Percentiles rank a stretch among this genome's conserved stretches.
These are phyloP conservation scores for Xylaria sp. DNA, from an alignment of 2,329 filamentous ascomycete species.

Conservation along the genomic window DNA sequence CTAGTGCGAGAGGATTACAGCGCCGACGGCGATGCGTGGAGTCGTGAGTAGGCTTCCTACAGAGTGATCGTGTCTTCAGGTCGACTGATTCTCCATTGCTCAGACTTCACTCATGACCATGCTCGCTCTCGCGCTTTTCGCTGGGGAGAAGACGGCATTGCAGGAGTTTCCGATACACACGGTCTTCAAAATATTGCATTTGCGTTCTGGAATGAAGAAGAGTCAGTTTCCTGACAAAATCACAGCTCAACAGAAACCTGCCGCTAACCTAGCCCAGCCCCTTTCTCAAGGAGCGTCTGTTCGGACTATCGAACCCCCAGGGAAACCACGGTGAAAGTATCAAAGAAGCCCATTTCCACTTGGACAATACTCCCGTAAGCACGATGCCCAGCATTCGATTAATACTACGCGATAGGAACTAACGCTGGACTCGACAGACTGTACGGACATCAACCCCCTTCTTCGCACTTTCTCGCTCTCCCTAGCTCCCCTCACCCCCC, in stretches of 20 bases:
- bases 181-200: conserved; percentile 93
- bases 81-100: conserved; percentile 44
- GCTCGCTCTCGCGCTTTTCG: conserved; percentile 88
- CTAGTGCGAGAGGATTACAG: conserved; percentile 90
- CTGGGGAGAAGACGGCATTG: conserved; percentile 98
- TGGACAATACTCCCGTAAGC: conserved; percentile 87
- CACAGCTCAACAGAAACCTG: conserved; percentile 2
- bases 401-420: conserved; percentile 15
- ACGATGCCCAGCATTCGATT: conserved; percentile 18
- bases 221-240: conserved; percentile 65
- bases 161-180: conserved; percentile 91
- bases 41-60: conserved; percentile 70
- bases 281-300: conserved; percentile 93
- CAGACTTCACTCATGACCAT: conserved; percentile 94
- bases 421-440: conserved; percentile 38
- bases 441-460: conserved; percentile 28
- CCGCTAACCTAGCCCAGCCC: conserved; percentile 69
- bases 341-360: conserved; percentile 95
- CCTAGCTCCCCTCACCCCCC: background rate
- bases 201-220: conserved; percentile 97
- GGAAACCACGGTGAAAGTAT: conserved; percentile 97
- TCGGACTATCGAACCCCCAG: conserved; percentile 94
- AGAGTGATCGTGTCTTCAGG: background rate
- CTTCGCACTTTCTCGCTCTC: background rate
- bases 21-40: conserved; percentile 93